These are phyloP conservation scores for Ascomycota sp. DNA, from an alignment of 2,329 filamentous ascomycete species.

Conservation along the genomic window DNA sequence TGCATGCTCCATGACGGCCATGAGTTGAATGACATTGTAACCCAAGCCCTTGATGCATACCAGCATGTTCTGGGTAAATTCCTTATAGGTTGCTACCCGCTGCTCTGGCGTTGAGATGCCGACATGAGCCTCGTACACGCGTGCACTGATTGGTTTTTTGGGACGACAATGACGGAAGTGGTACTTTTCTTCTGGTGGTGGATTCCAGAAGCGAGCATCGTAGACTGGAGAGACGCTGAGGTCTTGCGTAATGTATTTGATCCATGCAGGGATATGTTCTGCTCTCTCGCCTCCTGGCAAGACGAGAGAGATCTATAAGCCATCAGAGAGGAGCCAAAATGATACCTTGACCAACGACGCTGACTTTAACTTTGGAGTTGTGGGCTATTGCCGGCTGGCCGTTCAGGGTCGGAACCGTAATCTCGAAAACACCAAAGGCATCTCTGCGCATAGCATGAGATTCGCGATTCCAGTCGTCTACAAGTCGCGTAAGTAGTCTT, in stretches of 20 bases:
- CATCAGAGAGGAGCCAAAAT: not conserved
- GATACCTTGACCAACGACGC: constrained; percentile 39
- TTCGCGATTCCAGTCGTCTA: constrained; percentile 70
- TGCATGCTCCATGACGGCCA: constrained; percentile 98
- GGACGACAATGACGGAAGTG: constrained; percentile 68
- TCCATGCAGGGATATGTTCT: constrained; percentile 88
- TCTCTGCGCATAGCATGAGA: constrained; percentile 79
- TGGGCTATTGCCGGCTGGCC: constrained; percentile 68
- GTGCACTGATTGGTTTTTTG: constrained; percentile 63
- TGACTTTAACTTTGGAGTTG: constrained; percentile 54
- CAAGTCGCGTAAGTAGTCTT: constrained; percentile 9
- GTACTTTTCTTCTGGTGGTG: constrained; percentile 55
- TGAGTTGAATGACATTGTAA: constrained; percentile 95
- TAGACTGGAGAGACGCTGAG: constrained; percentile 76
- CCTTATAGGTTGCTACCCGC: constrained; percentile 83
- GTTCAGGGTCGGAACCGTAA: constrained; percentile 50
- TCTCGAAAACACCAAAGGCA: constrained; percentile 69
- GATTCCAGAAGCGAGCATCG: constrained; percentile 95
- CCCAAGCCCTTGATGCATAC: constrained; percentile 77
- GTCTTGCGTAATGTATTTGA: constrained; percentile 91
- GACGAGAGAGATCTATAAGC: constrained; percentile 49
- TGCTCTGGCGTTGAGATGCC: constrained; percentile 87
- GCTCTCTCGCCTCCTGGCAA: constrained; percentile 60
- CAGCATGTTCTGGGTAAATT: constrained; percentile 84
- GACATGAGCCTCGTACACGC: constrained; percentile 97